Evolutionary conservation across 176 grass and related monocot genomes (phyloP).

Genomic region (Triticum urartu): DNA sequence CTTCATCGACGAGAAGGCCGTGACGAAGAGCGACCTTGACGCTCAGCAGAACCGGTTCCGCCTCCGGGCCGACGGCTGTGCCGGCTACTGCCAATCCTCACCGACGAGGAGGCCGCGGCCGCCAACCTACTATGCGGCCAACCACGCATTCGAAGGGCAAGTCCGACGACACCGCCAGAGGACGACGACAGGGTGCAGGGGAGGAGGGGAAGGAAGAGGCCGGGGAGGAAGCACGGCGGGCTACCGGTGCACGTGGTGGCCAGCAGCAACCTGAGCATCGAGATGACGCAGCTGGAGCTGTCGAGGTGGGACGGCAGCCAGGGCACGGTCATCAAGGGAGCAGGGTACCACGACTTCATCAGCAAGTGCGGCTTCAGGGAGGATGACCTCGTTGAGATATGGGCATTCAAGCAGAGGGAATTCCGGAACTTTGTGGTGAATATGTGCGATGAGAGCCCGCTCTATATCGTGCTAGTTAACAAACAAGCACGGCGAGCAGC

Average conservation of each 20-base stretch:
- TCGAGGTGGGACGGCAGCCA: slow-evolving; percentile 20
- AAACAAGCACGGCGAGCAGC: too few species aligned
- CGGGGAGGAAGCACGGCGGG: slow-evolving; percentile 22
- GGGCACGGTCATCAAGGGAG: slow-evolving; percentile 15
- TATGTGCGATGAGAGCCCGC: slow-evolving; percentile 9
- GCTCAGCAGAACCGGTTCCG: slow-evolving; percentile 24
- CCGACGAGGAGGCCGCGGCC: background rate
- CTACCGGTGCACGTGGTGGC: background rate
- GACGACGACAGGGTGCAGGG: background rate
- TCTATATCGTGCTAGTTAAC: background rate
- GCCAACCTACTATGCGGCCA: background rate
- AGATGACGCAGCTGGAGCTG: background rate
- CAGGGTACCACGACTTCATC: slow-evolving; percentile 12
- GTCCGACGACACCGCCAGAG: background rate
- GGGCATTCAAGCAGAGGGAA: slow-evolving; percentile 2
- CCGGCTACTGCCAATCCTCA: background rate
- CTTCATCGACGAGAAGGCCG: background rate
- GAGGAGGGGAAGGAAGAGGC: background rate
- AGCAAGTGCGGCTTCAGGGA: background rate
- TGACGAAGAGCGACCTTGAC: background rate
- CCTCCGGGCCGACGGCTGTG: background rate
- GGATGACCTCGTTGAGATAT: background rate
- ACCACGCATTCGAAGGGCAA: background rate
- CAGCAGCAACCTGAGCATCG: background rate
- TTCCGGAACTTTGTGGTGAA: background rate